Conservation (phyloP, 495 filamentous ascomycete species). For the Neurospora terricola region DNA sequence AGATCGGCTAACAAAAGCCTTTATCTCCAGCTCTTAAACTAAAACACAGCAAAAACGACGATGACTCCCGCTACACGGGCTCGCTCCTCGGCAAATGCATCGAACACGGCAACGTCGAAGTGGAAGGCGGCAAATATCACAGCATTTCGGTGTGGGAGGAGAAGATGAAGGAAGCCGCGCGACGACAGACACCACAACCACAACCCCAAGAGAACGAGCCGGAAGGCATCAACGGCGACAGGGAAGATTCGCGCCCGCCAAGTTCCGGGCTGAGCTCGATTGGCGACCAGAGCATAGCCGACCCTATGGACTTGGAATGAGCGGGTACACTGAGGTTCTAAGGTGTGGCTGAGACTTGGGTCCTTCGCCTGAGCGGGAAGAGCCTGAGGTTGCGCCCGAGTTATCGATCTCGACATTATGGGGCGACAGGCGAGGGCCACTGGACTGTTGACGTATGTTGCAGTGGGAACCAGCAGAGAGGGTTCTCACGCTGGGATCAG, state of each 20-base stretch:
- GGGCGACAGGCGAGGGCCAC: not conserved
- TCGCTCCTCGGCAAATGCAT: conserved; percentile 63
- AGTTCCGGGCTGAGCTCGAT: conserved; percentile 45
- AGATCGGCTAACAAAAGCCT: not conserved
- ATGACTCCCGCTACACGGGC: conserved; percentile 70
- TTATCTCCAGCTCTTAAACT: conserved; percentile 54
- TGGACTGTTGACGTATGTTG: not conserved
- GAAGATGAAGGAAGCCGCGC: conserved; percentile 14
- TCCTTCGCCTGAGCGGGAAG: not conserved
- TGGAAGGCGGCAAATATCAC: conserved; percentile 61
- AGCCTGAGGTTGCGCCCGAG: not conserved
- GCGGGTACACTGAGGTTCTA: not conserved
- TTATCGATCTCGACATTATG: not conserved
- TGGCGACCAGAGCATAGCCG: conserved; percentile 32
- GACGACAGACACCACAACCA: conserved; percentile 12
- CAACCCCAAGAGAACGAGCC: conserved; percentile 4
- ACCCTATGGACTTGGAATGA: conserved; percentile 27
- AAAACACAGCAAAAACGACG: conserved; percentile 70
- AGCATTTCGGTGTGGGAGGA: conserved; percentile 59
- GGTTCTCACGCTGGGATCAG: not conserved
- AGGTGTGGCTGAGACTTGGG: conserved; percentile 3
- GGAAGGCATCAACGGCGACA: conserved; percentile 1
- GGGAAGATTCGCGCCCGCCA: conserved; percentile 30
- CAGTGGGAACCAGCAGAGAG: not conserved
- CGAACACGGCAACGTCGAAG: conserved; percentile 54